Conservation (phyloP, 208 protist genomes). For the Acanthamoeba quina region DNA sequence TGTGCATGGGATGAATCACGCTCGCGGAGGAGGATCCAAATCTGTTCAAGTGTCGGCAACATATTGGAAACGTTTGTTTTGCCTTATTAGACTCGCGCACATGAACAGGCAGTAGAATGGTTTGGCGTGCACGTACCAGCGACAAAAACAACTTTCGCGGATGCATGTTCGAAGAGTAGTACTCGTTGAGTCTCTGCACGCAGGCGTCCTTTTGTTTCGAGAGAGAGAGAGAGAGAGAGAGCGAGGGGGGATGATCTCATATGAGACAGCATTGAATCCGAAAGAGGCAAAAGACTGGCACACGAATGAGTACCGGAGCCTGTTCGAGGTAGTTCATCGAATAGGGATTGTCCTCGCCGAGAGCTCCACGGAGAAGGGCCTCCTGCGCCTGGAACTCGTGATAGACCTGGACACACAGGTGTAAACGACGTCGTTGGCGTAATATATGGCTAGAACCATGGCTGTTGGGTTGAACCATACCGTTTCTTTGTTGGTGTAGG, state of each 20-base stretch:
- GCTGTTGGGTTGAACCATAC: not conserved
- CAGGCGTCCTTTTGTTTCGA: not conserved
- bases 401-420: not conserved
- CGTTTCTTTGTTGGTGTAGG: not conserved
- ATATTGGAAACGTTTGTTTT: no score
- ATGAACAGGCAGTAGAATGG: not conserved
- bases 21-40: conserved; percentile 44
- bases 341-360: conserved; percentile 33
- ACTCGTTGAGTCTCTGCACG: conserved; percentile 24
- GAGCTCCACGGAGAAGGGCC: not conserved
- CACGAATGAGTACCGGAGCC: not conserved
- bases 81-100: no score
- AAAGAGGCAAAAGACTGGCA: no score
- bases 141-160: conserved; percentile 9
- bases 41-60: not conserved
- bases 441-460: no score
- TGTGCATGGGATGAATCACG: not conserved
- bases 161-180: not conserved
- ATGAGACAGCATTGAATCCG: not conserved
- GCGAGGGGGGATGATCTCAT: not conserved
- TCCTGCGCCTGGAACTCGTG: conserved; percentile 52
- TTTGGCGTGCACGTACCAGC: not conserved
- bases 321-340: conserved; percentile 27
- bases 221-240: not conserved
- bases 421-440: not conserved